Base-by-base conservation (phyloP, 2,329 filamentous ascomycete genomes). In the Alternaria burnsii region DNA sequence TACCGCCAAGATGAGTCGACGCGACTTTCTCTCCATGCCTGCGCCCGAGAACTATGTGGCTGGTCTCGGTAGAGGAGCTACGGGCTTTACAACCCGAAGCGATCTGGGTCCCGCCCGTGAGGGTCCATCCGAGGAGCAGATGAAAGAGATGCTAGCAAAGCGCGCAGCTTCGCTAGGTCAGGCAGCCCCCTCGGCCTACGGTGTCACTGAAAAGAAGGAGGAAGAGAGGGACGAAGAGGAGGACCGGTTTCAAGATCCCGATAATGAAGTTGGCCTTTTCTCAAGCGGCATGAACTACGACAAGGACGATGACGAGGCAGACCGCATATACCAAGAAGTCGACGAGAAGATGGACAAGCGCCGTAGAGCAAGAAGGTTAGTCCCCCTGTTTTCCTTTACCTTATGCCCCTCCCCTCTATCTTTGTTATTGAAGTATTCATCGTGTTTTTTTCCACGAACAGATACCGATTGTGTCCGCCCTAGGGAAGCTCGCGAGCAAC, bases 281-380 rank as follows among this genome's bases (percentile, higher is more conserved):
- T 94, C 95, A 3, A 94, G 93, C 57, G 95, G 95, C 36, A 91
- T 95, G 71, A 78, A 77, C 59, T 99, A 97, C 82, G 95, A 98
- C 78, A 91, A 95, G 78, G 95, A 99, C 58, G 95, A 99, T 75
- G 95, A 99, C 74, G 96, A 99, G 79, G 95, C 95, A 43, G 95
- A 99, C 81, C 87, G 92, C 73, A 97, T 99, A 74, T 99, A 97
- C 82, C 91, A 94, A 73, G 91, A 93, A 76, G 92, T 99, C 66
- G 95, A 99, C 74, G 95, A 97, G 83, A 94, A 91, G 81, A 98
- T 99, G 94, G 94, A 96, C 68, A 91, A 87, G 81, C 87, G 95
- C 69, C 86, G 95, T 65, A 96, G 91, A 82, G 86, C 87, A 70
- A 89, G 94, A 87, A 92, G 92, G 92, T 94, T 87, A 86, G 91